Evolutionary conservation across 257 asterid genomes (phyloP), one percentile per base, ranked within the genome.

Genomic region (Cynanchum wilfordii): DNA sequence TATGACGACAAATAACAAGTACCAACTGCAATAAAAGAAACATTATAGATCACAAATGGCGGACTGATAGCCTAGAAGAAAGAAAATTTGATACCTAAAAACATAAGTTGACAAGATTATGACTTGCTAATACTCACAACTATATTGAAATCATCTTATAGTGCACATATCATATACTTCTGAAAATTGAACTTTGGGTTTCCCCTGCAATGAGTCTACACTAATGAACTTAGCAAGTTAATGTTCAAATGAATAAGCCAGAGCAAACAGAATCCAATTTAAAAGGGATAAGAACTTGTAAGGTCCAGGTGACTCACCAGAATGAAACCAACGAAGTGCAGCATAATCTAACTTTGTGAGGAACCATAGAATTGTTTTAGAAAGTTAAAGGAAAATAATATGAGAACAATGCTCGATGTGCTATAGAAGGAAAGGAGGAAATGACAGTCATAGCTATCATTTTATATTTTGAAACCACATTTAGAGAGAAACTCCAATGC

Each of bases 291-390:
- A 58, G 67, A 38, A 62, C 68, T 50, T 13, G 51, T 50, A 24
- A 12, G 49, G 40, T 15, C 56, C 22, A 12, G 20, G 74, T 10
- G 5, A 50, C 81, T 67, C 75, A 95, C 99, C 92, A 74, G 86
- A 69, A 95, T 90, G 86, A 95, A 95, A 70, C 99, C 99, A 68
- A 72, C 99, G 86, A 29, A 95, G 96, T 55, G 97, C n/a, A n/a
- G n/a, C n/a, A n/a, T n/a, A n/a, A n/a, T n/a, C n/a, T n/a, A n/a
- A n/a, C n/a, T n/a, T n/a, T 74, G 97, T 95, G 67, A 95, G 58
- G 98, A 92, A 66, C 88, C 98, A 82, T 87, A 87, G 77, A 95
- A 92, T 81, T 95, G 99, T 86, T 95, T 95, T 10, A 81, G 97
- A 81, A 82, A 80, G 76, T 24, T 69, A 59, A 70, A 16, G 56